Base-by-base conservation (phyloP, 2,329 filamentous ascomycete species). In the Talaromyces sp. region DNA sequence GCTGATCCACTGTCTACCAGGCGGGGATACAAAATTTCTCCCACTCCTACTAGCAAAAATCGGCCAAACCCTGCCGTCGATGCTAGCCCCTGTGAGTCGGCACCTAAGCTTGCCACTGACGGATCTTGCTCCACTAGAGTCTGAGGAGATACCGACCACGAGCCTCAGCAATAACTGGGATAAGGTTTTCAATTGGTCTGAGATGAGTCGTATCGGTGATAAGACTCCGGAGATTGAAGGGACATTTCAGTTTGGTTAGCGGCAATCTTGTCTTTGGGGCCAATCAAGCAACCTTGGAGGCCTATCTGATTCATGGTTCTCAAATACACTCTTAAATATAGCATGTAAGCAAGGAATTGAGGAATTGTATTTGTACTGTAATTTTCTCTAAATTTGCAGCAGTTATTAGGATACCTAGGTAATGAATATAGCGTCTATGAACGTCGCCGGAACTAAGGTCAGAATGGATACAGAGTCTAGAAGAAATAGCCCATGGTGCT, bases 1-100 rank as follows among this genome's bases (percentile, higher is more conserved):
- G 59, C 80, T 91, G 8, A 78, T 91, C 2, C 85, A 86, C 1
- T 78, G 84, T 8, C 80, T 94, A 17, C 88, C 89, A n/a, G 86
- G 84, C 58, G 89, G 89, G 6, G 82, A 92, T 58, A 82, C 87
- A 61, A 86, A 88, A 53, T 94, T 91, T 69, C 77, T 93, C 13
- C 89, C 89, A 2, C 79, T 95, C 0, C 80, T 96, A 1, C 75
- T 94, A 57, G 83, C 82, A 69, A 94, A 93, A 75, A 82, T 93
- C 39, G 81, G 86, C 61, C 88, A 93, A 41, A 80, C 87, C 2
- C 75, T 92, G 2, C 87, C 88, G 15, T 56, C 58, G 1, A 64
- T 69, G 62, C 45, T 67, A 60, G 11, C 50, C 60, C 1, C 62
- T 7, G 3, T 67, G 11, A 62, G 58, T 8, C 22, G 55, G n/a